These are phyloP conservation scores for Brachypodium distachyon DNA, from an alignment of 202 grass and related monocot species.

Conservation along the genomic window DNA sequence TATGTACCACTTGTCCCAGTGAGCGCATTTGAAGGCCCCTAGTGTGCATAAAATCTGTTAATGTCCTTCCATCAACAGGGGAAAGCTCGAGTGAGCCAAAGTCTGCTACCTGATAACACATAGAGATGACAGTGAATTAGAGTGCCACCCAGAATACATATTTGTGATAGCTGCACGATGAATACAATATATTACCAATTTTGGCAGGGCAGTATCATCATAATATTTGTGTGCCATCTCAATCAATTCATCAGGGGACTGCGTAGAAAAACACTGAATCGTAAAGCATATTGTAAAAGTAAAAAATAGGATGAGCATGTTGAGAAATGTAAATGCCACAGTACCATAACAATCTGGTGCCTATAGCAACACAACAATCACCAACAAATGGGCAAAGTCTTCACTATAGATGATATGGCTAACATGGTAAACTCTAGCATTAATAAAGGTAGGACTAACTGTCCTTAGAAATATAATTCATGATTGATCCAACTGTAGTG, in stretches of 20 bases:
- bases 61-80: slow-evolving; percentile 96
- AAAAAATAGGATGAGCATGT: slow-evolving; percentile 4
- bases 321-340: background rate
- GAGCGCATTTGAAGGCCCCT: slow-evolving; percentile 95
- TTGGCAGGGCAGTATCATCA: slow-evolving; percentile 80
- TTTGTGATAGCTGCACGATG: slow-evolving; percentile 1
- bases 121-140: slow-evolving; percentile 8
- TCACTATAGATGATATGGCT: background rate
- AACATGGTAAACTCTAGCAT: background rate
- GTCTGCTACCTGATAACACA: slow-evolving; percentile 68
- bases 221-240: slow-evolving; percentile 97
- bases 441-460: background rate
- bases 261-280: slow-evolving; percentile 28
- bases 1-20: slow-evolving; percentile 79
- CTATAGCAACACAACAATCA: slow-evolving; percentile 7
- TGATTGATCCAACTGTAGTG: background rate
- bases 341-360: background rate
- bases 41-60: slow-evolving; percentile 99
- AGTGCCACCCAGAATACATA: background rate
- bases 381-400: slow-evolving; percentile 3
- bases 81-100: slow-evolving; percentile 98
- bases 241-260: slow-evolving; percentile 83
- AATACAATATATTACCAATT: slow-evolving; percentile 61
- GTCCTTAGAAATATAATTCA: slow-evolving; percentile 8
- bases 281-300: slow-evolving; percentile 8